Base-by-base conservation (phyloP, 768 basidiomycete species). In the Lactarius trivialis region DNA sequence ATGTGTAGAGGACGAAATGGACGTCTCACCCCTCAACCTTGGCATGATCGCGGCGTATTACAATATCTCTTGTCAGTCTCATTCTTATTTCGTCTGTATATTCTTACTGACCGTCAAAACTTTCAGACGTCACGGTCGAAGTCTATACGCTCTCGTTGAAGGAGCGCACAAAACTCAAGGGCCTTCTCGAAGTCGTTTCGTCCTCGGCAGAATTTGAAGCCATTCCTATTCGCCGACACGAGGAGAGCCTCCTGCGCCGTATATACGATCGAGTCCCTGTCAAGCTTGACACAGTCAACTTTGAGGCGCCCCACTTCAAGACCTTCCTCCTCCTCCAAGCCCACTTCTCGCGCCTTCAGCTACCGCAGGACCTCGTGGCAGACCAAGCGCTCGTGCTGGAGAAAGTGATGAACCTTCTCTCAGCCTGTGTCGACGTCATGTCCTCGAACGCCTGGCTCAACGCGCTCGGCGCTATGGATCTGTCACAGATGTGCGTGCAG, bases 11-110 rank as follows among this genome's bases (percentile, higher is more conserved):
- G 93, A 96, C 65, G 94, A 97, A 72, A 93, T 95, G 88, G 93
- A 96, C 65, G 83, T 91, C 0, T 84, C 86, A 3, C 85, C 94
- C 1, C 84, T 98, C 69, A 99, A 98, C 75, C 78, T 98, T 39
- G 97, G 97, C 60, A 97, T 98, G 94, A 98, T 99, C 68, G 97
- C 95, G 0, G 93, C 95, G 0, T 94, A 93, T 76, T 96, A 93
- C 73, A 92, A 93, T 70, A 94, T 94, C 45, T 93, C 91, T 59
- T 92, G 89, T 90, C 67, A 71, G 88, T 78, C 7, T 33, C 17
- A 26, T 54, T 41, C n/a, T 24, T 30, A 37, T 11, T 55, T 17
- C 11, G 12, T 15, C 12, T 37, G 28, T 32, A 45, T n/a, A 63
- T n/a, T n/a, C 45, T 34, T 24, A 65, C 43, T 34, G 5, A 60